phyloP scores from a whole-genome alignment of 805 yeast species.

The Vanderwaltozyma yarrowii region DNA sequence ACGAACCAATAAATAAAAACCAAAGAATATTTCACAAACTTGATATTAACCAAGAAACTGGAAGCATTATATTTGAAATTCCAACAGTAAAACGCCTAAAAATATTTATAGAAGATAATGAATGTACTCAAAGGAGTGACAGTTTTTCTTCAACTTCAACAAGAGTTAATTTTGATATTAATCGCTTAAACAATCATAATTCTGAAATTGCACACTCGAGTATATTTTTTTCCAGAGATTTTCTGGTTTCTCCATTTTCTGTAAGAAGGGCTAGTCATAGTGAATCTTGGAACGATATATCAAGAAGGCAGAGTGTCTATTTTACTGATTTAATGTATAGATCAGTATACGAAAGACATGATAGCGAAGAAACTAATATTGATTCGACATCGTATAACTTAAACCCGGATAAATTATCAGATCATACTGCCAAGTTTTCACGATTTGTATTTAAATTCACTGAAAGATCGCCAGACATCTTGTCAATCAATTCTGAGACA shows the following conservation, averaged over 20 bases:
- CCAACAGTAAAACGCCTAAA: conserved; percentile 6
- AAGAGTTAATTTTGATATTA: background rate
- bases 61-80: conserved; percentile 6
- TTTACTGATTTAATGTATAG: background rate
- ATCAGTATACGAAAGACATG: background rate
- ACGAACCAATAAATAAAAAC: conserved; percentile 5
- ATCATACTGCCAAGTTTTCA: too few species aligned
- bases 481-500: too few species aligned
- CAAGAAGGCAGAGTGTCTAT: background rate
- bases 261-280: background rate
- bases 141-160: background rate
- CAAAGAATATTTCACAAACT: conserved; percentile 1
- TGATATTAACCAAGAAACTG: conserved; percentile 5
- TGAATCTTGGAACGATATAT: background rate
- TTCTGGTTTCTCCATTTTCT: conserved; percentile 1
- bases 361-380: background rate
- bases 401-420: too few species aligned
- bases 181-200: background rate
- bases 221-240: background rate
- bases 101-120: background rate
- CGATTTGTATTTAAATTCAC: too few species aligned
- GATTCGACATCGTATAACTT: too few species aligned
- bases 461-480: too few species aligned
- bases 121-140: background rate
- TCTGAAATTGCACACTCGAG: background rate